A percentile compares a stretch with the other conserved stretches of the same genome.
These are phyloP conservation scores for Solanum chilense DNA, from an alignment of 257 asterid genomes.

Conservation along the genomic window DNA sequence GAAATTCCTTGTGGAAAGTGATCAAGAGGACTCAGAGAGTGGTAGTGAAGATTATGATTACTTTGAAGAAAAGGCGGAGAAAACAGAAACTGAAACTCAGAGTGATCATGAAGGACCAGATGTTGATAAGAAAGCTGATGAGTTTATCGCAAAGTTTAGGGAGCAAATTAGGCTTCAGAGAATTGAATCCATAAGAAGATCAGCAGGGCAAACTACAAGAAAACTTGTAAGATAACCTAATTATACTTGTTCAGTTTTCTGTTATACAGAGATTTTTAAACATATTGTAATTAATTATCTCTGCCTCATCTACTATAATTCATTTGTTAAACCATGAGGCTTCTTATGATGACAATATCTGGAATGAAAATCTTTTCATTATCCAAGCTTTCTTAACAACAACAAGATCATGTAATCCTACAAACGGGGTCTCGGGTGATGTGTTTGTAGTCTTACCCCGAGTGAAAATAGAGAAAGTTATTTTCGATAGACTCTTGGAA, in stretches of 20 bases:
- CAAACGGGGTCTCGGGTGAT: neutral
- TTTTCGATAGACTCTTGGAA: neutral
- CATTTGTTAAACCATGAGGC: neutral
- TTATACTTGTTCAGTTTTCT: neutral
- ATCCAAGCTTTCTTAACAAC: neutral
- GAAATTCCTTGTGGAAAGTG: constrained; percentile 24
- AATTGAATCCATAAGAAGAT: constrained; percentile 66
- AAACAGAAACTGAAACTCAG: neutral
- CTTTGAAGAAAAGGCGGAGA: constrained; percentile 9
- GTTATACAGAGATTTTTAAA: neutral
- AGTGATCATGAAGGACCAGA: constrained; percentile 48
- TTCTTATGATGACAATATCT: neutral
- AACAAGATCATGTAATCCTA: no score
- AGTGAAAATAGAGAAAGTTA: neutral
- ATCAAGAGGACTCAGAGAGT: constrained; percentile 21
- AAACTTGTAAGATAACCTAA: constrained; percentile 19
- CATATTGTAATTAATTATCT: neutral
- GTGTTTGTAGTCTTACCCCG: neutral
- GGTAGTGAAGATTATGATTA: constrained; percentile 28
- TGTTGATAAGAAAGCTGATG: constrained; percentile 94
- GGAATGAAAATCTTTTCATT: neutral
- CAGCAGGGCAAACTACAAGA: constrained; percentile 43
- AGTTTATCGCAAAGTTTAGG: constrained; percentile 82
- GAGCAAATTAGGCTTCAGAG: constrained; percentile 93
- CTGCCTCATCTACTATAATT: neutral